Conservation (phyloP, 768 basidiomycete species). For the Chlorophyllum brunneum region DNA sequence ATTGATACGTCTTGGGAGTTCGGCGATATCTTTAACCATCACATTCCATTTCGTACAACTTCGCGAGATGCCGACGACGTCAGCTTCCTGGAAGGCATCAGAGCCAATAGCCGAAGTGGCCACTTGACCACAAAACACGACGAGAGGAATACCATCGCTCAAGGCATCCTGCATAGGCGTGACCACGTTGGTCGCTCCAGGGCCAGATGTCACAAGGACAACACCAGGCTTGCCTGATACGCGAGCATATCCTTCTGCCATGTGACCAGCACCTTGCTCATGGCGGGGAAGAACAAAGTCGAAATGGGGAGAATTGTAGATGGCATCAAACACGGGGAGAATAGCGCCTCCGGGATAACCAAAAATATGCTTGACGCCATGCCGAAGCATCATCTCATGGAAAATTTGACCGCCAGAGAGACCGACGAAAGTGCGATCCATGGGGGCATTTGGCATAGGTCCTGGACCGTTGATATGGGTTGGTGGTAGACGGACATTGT, state of each 20-base stretch:
- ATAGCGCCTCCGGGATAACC: constrained; percentile 99
- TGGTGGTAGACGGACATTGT: constrained; percentile 30
- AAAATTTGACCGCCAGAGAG: constrained; percentile 96
- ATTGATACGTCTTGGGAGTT: constrained; percentile 93
- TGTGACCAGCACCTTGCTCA: constrained; percentile 98
- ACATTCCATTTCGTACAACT: constrained; percentile 99
- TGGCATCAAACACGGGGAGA: constrained; percentile 99
- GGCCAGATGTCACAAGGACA: constrained; percentile 96
- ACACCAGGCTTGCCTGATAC: constrained; percentile 98
- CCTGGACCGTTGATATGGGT: constrained; percentile 32
- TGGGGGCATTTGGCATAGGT: constrained; percentile 40
- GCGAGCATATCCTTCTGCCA: constrained; percentile 98
- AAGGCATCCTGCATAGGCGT: constrained; percentile 98
- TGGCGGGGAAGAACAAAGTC: constrained; percentile 95
- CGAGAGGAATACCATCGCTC: constrained; percentile 88
- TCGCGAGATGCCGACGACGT: constrained; percentile 92
- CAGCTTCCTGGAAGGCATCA: constrained; percentile 98
- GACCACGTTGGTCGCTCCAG: constrained; percentile 96
- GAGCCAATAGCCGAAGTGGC: constrained; percentile 99
- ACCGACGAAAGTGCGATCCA: constrained; percentile 88
- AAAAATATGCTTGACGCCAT: constrained; percentile 94
- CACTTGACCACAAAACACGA: constrained; percentile 98
- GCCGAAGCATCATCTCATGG: constrained; percentile 99
- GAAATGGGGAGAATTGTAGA: constrained; percentile 93
- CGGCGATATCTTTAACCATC: constrained; percentile 96